Evolutionary conservation across 2,329 filamentous ascomycete species (phyloP).

Genomic region (Ascochyta lentis): DNA sequence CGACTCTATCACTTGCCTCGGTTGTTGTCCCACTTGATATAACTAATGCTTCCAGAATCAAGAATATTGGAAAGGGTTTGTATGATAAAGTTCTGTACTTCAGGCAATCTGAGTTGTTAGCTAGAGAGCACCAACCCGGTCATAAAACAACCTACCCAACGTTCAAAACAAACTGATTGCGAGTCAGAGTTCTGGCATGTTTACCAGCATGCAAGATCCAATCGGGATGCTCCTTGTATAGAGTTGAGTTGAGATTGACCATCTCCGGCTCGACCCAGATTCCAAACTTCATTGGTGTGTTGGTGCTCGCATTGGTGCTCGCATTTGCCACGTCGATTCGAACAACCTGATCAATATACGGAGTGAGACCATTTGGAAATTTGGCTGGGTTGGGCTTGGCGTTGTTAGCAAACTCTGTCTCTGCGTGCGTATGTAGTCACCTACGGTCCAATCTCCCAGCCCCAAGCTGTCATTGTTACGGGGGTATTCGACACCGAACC

Average conservation of each 20-base stretch:
- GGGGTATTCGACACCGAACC: slow-evolving; percentile 70
- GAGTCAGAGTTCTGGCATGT: slow-evolving; percentile 62
- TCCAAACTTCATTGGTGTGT: slow-evolving; percentile 63
- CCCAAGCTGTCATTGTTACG: slow-evolving; percentile 64
- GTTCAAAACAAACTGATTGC: slow-evolving; percentile 68
- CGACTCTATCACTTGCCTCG: slow-evolving; percentile 48
- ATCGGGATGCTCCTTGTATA: slow-evolving; percentile 68
- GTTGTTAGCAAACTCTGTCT: not conserved
- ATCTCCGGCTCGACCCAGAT: slow-evolving; percentile 74
- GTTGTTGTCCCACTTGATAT: slow-evolving; percentile 75
- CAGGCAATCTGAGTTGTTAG: slow-evolving; percentile 51
- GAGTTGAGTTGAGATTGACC: slow-evolving; percentile 67
- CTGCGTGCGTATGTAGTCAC: not conserved
- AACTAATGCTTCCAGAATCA: slow-evolving; percentile 60
- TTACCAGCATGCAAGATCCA: slow-evolving; percentile 66
- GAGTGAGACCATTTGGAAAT: slow-evolving; percentile 64
- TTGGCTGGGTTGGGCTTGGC: slow-evolving; percentile 58
- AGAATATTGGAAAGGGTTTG: slow-evolving; percentile 62
- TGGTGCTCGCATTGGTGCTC: slow-evolving; percentile 35
- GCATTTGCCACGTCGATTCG: slow-evolving; percentile 55
- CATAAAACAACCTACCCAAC: slow-evolving; percentile 43
- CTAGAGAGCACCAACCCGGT: no score
- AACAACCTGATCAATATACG: slow-evolving; percentile 61
- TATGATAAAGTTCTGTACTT: slow-evolving; percentile 70
- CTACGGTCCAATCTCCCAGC: slow-evolving; percentile 65